Base-by-base conservation (phyloP, 2,329 filamentous ascomycete genomes). In the Macrophomina phaseolina region DNA sequence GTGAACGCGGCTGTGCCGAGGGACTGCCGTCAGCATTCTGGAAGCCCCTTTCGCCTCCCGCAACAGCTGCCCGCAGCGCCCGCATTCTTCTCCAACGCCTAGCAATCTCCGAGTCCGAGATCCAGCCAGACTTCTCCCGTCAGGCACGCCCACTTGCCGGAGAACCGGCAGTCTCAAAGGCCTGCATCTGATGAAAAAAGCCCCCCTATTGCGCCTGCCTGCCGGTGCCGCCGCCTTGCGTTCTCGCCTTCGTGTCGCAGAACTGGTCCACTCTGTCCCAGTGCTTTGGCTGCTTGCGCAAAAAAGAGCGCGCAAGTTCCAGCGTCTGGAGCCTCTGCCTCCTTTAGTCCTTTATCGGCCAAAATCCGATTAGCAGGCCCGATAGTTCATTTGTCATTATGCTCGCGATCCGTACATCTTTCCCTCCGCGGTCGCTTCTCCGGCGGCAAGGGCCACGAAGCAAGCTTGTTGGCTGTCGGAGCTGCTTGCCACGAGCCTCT, bases 101-200 rank as follows among this genome's bases (percentile, higher is more conserved):
- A 38, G n/a, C n/a, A 62, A 62, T 49, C 45, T 58, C 63, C 63
- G 63, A 65, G 42, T 3, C 63, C 63, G 63, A 65, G 52, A 55
- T 65, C 52, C 52, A 51, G 23, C 63, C 63, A 65, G 28, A 40
- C n/a, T 52, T 62, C 42, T 48, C 9, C 58, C 58, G 34, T 40
- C 40, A 48, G 4, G 36, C 42, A 38, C 34, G 18, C 63, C 63
- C 51, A 42, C 63, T 40, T 58, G 48, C 61, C 61, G 61, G 42
- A 40, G 23, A 42, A 45, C 53, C 61, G 61, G 61, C 61, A 64
- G 61, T 64, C 61, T 64, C 61, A 53, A 23, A 53, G 61, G 18
- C 18, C 53, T 58, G 53, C 53, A 58, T 58, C 53, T 36, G 53
- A 32, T 16, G 36, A 23, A n/a, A 6, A 58, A 42, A 5, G 11